Evolutionary conservation across 1,284 basidiomycete species (phyloP).

Genomic region (Leccinum brunneo-olivaceum): DNA sequence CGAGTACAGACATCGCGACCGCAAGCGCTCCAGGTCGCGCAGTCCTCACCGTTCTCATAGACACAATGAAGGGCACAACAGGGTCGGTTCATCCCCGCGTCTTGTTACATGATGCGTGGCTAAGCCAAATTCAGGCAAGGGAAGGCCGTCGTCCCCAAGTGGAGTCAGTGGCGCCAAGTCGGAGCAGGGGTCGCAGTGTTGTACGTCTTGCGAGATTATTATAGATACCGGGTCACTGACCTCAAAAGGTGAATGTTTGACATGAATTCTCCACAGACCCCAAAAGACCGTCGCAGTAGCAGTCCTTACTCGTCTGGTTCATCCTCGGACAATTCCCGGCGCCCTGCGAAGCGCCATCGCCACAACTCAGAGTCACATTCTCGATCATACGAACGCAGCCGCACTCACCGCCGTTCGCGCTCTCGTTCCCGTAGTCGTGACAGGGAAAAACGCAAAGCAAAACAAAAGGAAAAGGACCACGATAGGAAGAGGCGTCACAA

Average conservation of each 20-base stretch:
- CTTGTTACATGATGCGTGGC: neutral
- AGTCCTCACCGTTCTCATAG: constrained; percentile 14
- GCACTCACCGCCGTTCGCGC: constrained; percentile 9
- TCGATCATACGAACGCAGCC: constrained; percentile 14
- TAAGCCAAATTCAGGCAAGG: constrained; percentile 6
- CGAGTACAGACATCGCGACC: constrained; percentile 5
- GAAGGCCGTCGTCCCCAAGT: constrained; percentile 1
- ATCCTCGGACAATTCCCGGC: constrained; percentile 12
- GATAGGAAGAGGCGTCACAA: constrained; percentile 29
- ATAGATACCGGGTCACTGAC: constrained; percentile 13
- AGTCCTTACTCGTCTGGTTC: constrained; percentile 15
- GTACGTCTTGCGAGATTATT: constrained; percentile 18
- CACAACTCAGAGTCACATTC: constrained; percentile 17
- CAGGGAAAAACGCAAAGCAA: constrained; percentile 17
- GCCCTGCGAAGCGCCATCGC: constrained; percentile 8
- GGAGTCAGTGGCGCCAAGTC: constrained; percentile 3
- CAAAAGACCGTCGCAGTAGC: constrained; percentile 11
- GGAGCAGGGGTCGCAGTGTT: constrained; percentile 22
- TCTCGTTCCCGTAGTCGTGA: constrained; percentile 23
- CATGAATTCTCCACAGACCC: constrained; percentile 16
- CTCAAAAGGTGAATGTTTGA: constrained; percentile 20
- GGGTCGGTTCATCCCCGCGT: constrained; percentile 1
- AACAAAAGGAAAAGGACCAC: constrained; percentile 20
- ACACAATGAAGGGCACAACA: constrained; percentile 4
- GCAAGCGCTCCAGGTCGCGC: constrained; percentile 21